phyloP scores from a whole-genome alignment of 1,284 basidiomycete genomes.

The Moesziomyces sp. region DNA sequence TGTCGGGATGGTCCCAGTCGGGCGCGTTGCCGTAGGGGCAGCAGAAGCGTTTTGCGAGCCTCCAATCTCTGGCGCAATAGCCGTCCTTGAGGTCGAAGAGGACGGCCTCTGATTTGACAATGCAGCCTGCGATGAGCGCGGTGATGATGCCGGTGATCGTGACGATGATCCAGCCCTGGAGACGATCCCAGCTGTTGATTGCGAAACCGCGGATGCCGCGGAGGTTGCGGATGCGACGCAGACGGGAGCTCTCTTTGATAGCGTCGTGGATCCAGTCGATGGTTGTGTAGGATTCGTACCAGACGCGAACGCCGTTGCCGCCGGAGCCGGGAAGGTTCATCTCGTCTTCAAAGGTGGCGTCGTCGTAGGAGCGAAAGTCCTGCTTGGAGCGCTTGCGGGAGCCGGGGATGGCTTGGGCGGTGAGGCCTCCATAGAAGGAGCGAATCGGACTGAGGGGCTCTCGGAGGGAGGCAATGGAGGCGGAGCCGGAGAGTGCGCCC shows the following conservation, averaged over 20 bases:
- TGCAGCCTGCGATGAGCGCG: conserved; percentile 78
- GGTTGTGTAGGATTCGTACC: conserved; percentile 63
- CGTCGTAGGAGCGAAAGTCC: conserved; percentile 40
- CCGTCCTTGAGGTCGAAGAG: conserved; percentile 96
- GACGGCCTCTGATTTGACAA: conserved; percentile 87
- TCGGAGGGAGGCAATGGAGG: conserved; percentile 27
- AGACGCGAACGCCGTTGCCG: conserved; percentile 57
- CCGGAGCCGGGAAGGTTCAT: conserved; percentile 33
- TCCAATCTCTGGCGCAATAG: conserved; percentile 79
- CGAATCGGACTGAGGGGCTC: conserved; percentile 40
- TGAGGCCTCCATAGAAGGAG: conserved; percentile 33
- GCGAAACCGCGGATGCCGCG: conserved; percentile 75
- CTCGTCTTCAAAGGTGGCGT: conserved; percentile 46
- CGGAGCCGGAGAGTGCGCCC: conserved; percentile 11
- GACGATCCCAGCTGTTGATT: conserved; percentile 80
- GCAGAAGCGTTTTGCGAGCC: conserved; percentile 83
- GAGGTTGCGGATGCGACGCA: conserved; percentile 62
- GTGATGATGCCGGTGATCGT: conserved; percentile 72
- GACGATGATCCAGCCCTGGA: conserved; percentile 85
- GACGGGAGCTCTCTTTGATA: conserved; percentile 68
- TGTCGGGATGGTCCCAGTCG: conserved; percentile 44
- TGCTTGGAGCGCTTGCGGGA: conserved; percentile 22
- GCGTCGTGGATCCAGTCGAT: conserved; percentile 69
- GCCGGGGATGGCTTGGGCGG: conserved; percentile 10
- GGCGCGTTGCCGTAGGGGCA: conserved; percentile 70